Percentiles rank a stretch among this genome's conserved stretches.
phyloP scores from a whole-genome alignment of 768 basidiomycete genomes.

The Amanita polypyramis region DNA sequence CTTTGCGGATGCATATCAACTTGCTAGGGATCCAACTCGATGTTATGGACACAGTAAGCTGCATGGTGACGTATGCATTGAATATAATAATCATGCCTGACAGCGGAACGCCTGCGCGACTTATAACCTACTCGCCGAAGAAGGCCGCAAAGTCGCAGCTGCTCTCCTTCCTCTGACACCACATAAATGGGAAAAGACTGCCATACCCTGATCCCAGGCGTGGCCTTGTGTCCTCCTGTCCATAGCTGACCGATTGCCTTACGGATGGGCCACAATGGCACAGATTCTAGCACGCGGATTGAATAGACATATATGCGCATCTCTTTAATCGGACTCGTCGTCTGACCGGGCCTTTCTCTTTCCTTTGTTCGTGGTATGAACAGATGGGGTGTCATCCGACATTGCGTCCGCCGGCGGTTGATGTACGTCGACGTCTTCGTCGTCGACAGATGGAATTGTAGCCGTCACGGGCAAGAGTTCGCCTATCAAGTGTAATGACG shows the following conservation, averaged over 20 bases:
- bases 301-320: conserved; percentile 5
- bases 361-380: conserved; percentile 37
- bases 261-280: neutral
- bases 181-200: conserved; percentile 40
- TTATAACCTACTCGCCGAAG: conserved; percentile 88
- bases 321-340: conserved; percentile 15
- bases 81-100: neutral
- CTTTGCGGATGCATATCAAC: conserved; percentile 56
- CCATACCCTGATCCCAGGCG: neutral
- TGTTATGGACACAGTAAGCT: conserved; percentile 74
- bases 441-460: conserved; percentile 44
- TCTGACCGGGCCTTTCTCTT: conserved; percentile 46
- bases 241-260: neutral
- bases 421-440: conserved; percentile 45
- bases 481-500: conserved; percentile 27
- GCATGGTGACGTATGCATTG: neutral
- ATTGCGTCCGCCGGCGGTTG: conserved; percentile 11
- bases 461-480: conserved; percentile 49
- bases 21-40: conserved; percentile 80
- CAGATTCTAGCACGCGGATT: neutral
- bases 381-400: conserved; percentile 12
- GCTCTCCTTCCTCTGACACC: conserved; percentile 68
- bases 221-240: too few species aligned
- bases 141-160: conserved; percentile 87
- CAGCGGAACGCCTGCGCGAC: conserved; percentile 92